Conservation (phyloP, 176 grass and related monocot genomes). For the Carex parvula region DNA sequence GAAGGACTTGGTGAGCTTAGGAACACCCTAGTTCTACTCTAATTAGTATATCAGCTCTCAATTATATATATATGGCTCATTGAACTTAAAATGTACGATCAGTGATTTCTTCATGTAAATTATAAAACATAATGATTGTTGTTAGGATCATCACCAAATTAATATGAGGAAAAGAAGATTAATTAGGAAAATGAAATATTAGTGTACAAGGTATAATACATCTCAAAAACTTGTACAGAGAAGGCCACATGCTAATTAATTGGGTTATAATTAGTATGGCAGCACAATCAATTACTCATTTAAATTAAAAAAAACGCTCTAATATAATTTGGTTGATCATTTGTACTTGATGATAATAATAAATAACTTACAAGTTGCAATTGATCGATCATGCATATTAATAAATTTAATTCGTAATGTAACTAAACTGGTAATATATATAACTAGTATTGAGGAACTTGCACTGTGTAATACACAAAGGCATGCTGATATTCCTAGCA, state of each 20-base stretch:
- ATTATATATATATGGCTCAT: background rate
- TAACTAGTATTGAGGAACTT: background rate
- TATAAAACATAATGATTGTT: slow-evolving; percentile 15
- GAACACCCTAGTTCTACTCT: too few relatives aligned
- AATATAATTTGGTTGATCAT: slow-evolving; percentile 11
- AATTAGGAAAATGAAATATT: background rate
- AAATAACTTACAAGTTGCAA: background rate
- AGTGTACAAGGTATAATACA: background rate
- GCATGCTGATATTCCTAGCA: too few relatives aligned
- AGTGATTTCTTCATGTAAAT: background rate
- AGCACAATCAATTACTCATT: slow-evolving; percentile 1
- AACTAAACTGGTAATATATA: too few relatives aligned
- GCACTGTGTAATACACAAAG: too few relatives aligned
- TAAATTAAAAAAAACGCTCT: background rate
- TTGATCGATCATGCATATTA: background rate
- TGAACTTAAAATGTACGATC: background rate
- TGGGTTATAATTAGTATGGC: slow-evolving; percentile 3
- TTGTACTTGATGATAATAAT: background rate
- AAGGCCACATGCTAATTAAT: background rate
- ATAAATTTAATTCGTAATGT: background rate
- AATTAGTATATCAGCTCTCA: too few relatives aligned
- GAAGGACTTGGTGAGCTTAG: too few relatives aligned
- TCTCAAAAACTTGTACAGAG: background rate
- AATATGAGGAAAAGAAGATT: background rate
- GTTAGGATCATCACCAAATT: background rate